Base-by-base conservation (phyloP, 768 basidiomycete genomes). In the Fomitopsis serialis region DNA sequence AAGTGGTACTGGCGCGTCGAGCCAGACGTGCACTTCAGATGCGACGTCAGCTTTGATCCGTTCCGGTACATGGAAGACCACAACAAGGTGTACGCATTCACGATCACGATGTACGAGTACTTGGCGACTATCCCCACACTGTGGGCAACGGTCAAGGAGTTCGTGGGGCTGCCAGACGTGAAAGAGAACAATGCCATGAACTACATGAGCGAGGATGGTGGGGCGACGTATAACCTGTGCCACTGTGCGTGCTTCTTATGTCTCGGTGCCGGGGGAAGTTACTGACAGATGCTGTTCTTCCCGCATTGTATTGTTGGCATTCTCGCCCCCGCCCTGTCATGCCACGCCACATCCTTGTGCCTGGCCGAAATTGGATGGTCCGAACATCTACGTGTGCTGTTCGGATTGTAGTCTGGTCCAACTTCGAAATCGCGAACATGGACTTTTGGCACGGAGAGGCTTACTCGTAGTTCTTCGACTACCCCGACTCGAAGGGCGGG, bases 391-490 rank as follows among this genome's bases (percentile, higher is more conserved):
- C 6, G 29, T 32, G 29, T 32, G 29, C 17, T 17, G 23, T 32
- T 23, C 21, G 13, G 24, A 45, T 32, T 36, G 23, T 55, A 79
- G 78, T 81, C 69, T 83, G 82, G 82, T 77, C 73, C 55, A 85
- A 84, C 67, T 85, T 85, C 60, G 83, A 89, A 70, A 96, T 98
- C 54, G 92, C 82, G 2, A 82, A 86, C 62, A 82, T 97, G 75
- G 84, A 91, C 58, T 90, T 96, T 65, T 96, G 92, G 90, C 74
- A 92, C 53, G 75, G 79, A 1, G 84, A 91, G 58, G 87, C 90
- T 0, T 98, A 97, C 69, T 78, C 80, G 60, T 78, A 81, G 45
- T 95, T 87, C 72, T 96, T 96, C 61, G 81, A 90, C 25, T 79
- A 80, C 65, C 78, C 96, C 32, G 94, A 96, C 59, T 69, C 77